A percentile compares a stretch with the other conserved stretches of the same genome.
These are phyloP conservation scores for Eremochloa ophiuroides DNA, from an alignment of 176 grass and related monocot genomes.

Conservation along the genomic window DNA sequence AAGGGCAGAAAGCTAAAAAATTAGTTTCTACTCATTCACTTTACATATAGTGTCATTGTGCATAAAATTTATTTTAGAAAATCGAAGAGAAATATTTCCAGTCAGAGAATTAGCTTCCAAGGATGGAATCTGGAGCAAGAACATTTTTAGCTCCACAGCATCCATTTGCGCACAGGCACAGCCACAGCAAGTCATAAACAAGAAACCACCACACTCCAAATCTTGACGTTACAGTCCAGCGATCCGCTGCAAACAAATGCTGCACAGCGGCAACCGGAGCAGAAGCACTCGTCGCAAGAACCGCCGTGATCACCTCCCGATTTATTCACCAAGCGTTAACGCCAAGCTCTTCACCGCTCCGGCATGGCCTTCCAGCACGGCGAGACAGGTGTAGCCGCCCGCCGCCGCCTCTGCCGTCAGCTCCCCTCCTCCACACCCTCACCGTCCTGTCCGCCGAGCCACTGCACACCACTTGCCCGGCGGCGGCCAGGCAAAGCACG, in stretches of 20 bases:
- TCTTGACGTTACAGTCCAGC: conserved; percentile 53
- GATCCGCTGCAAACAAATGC: conserved; percentile 43
- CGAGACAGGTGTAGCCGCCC: conserved; percentile 50
- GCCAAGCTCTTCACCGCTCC: conserved; percentile 71
- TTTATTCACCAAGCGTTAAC: background rate
- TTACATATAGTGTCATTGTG: no score
- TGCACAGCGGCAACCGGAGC: background rate
- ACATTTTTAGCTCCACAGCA: no score
- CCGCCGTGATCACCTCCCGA: background rate
- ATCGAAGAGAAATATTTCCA: no score
- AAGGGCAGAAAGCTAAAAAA: no score
- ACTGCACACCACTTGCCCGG: conserved; percentile 48
- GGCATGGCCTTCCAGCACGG: conserved; percentile 60
- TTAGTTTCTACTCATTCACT: no score
- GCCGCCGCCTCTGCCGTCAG: background rate
- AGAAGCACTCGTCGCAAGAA: background rate
- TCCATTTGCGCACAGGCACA: background rate
- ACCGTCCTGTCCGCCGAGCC: conserved; percentile 70
- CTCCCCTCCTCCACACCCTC: conserved; percentile 54
- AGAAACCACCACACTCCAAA: conserved; percentile 48
- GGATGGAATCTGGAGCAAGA: no score
- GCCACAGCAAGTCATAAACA: background rate
- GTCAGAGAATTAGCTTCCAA: no score
- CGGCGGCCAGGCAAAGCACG: conserved; percentile 53
- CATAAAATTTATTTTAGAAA: no score